Conservation (phyloP, 2,329 filamentous ascomycete species). For the Penicillium occitanis region DNA sequence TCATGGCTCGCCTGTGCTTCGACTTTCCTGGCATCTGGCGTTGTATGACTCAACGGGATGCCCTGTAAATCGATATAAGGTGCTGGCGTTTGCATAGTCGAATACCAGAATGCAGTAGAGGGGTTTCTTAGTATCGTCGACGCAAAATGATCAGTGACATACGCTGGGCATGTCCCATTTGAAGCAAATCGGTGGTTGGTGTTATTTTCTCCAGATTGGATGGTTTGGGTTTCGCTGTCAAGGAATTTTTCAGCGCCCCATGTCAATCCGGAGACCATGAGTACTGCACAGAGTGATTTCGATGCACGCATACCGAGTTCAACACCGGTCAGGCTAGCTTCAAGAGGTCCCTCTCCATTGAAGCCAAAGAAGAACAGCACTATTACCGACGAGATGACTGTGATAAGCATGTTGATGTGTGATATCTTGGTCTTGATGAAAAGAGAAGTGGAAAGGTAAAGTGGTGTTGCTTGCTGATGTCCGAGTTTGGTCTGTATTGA, state of each 20-base stretch:
- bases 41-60: neutral
- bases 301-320: neutral
- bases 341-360: neutral
- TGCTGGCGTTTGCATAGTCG: neutral
- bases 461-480: neutral
- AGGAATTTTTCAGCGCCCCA: neutral
- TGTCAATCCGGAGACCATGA: neutral
- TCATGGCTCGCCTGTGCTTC: neutral
- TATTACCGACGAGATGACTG: neutral
- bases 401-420: constrained; percentile 4
- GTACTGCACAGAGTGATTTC: constrained; percentile 4
- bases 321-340: neutral
- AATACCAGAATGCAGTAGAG: neutral
- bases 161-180: neutral
- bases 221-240: neutral
- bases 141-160: neutral
- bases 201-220: neutral
- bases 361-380: constrained; percentile 17
- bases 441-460: neutral
- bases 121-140: neutral
- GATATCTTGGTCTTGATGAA: neutral
- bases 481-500: neutral
- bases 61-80: neutral
- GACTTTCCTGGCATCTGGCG: neutral
- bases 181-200: neutral